These are phyloP conservation scores for Hawksworthiomyces lignivorus DNA, from an alignment of 2,329 filamentous ascomycete genomes.

Conservation along the genomic window DNA sequence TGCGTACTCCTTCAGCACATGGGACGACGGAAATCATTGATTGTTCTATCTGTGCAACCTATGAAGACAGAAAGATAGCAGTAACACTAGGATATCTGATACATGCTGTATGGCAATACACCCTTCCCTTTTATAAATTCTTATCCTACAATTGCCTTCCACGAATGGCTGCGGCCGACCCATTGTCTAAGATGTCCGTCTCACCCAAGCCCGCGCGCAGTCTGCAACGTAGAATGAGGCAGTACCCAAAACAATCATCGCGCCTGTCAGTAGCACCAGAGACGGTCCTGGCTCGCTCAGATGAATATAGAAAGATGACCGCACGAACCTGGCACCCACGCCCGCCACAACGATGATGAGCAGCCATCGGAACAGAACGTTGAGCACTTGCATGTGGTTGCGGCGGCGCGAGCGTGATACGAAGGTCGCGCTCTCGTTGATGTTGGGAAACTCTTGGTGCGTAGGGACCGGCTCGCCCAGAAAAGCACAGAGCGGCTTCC, in stretches of 20 bases:
- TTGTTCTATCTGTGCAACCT: too few relatives aligned
- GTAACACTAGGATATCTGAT: too few relatives aligned
- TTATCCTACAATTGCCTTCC: too few relatives aligned
- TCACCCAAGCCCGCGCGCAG: background rate
- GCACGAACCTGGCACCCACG: background rate
- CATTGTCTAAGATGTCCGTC: too few relatives aligned
- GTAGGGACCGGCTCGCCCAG: conserved; percentile 26
- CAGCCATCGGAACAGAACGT: conserved; percentile 16
- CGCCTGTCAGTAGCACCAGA: background rate
- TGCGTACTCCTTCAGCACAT: too few relatives aligned
- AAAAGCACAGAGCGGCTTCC: conserved; percentile 34
- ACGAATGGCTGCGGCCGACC: too few relatives aligned
- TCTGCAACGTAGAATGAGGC: conserved; percentile 2
- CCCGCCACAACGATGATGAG: conserved; percentile 12
- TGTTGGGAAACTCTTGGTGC: conserved; percentile 25
- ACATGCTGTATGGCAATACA: too few relatives aligned
- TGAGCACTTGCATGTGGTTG: conserved; percentile 19
- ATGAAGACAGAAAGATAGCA: too few relatives aligned
- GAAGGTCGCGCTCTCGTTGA: conserved; percentile 21
- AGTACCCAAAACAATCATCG: conserved; percentile 2
- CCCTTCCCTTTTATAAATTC: too few relatives aligned
- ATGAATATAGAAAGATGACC: too few relatives aligned
- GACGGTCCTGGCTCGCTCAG: conserved; percentile 2
- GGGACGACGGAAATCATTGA: too few relatives aligned
- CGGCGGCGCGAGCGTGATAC: conserved; percentile 16